phyloP scores from a whole-genome alignment of 805 yeast genomes.

The Peterozyma xylosa region DNA sequence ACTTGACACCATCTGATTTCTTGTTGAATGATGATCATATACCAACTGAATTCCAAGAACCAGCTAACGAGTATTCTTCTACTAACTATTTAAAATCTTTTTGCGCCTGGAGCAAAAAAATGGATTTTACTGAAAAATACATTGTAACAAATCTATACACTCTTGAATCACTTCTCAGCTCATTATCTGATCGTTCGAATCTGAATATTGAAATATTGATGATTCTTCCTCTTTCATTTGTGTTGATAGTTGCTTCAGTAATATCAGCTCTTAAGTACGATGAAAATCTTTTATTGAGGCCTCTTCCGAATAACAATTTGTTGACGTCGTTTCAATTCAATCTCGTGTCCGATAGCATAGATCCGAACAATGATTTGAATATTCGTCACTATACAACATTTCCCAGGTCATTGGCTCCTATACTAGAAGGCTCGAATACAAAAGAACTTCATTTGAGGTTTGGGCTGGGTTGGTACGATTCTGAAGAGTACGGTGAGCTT shows the following conservation, averaged over 20 bases:
- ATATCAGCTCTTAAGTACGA: conserved; percentile 27
- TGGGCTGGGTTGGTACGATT: conserved; percentile 93
- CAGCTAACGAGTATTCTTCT: too few species aligned
- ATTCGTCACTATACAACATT: conserved; percentile 54
- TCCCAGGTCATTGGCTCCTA: conserved; percentile 77
- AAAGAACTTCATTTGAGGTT: conserved; percentile 79
- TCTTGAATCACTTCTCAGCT: too few species aligned
- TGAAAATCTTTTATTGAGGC: conserved; percentile 57
- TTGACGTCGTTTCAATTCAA: conserved; percentile 68
- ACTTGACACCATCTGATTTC: too few species aligned
- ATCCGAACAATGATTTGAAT: conserved; percentile 14
- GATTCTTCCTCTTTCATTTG: neutral
- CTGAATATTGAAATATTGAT: neutral
- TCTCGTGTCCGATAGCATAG: conserved; percentile 39
- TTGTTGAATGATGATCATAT: too few species aligned
- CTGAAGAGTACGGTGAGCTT: conserved; percentile 76
- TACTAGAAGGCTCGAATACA: conserved; percentile 57
- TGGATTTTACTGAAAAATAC: too few species aligned
- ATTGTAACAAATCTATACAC: too few species aligned
- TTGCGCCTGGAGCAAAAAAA: too few species aligned
- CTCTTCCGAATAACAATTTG: conserved; percentile 66
- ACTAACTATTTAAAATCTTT: too few species aligned
- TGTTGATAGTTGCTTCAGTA: neutral
- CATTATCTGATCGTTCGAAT: too few species aligned
- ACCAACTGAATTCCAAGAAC: too few species aligned